Evolutionary conservation across 1,284 basidiomycete genomes (phyloP), one percentile per base, ranked within the genome.

Genomic region (Rhodotorula sp.): DNA sequence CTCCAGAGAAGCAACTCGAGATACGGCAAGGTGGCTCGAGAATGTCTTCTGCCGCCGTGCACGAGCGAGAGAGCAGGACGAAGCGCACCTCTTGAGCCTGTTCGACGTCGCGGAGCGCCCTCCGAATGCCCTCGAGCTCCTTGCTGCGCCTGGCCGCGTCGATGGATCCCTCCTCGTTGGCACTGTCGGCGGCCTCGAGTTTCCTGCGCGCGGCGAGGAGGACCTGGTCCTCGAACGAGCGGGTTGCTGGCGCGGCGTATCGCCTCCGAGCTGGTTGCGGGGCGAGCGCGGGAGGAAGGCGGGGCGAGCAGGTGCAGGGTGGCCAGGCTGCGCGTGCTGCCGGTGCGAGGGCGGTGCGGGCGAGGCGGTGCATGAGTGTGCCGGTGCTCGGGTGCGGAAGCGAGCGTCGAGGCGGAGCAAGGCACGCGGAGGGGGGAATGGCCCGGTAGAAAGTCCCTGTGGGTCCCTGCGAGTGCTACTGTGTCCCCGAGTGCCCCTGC

Each of bases 51-150:
- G 49, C 19, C 9, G 23, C 34, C 9, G 55, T 4, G 3, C 41
- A 41, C 8, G 34, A 41, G 10, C 13, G 7, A 13, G 50, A 19
- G 54, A 58, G 17, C 2, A 27, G 34, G 27, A 10, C 2, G 14
- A 19, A 58, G n/a, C 67, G 59, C 45, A 73, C 74, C 62, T 74
- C 70, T 44, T 71, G 52, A 1, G 60, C 74, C 13, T 72, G 50
- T 5, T 67, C 56, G 13, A 72, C 65, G 13, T 70, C 58, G 5
- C 10, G 8, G 8, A 76, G 19, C 4, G 74, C 70, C 12, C 34
- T 23, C n/a, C 58, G 25, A 1, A 67, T 7, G 41, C 49, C 44
- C 27, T 76, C 70, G n/a, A 76, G 25, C 48, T 70, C 58, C 10
- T 42, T 61, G 21, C 55, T 56, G 21, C 64, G 54, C 61, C 71